Base-by-base conservation (phyloP, 2,329 filamentous ascomycete genomes). In the Coniochaeta hoffmannii region DNA sequence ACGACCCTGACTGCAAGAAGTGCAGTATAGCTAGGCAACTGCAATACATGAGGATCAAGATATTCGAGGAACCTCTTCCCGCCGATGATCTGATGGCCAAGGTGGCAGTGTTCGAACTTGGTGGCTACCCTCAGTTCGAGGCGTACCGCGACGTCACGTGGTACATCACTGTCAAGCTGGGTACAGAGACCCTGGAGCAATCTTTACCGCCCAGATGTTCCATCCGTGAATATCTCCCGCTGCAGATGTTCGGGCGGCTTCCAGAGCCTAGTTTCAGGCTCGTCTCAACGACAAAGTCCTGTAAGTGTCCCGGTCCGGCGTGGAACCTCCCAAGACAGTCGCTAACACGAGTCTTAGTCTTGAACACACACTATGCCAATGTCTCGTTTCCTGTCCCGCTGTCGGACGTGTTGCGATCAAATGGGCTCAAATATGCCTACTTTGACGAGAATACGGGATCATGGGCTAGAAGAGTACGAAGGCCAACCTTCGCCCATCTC, bases 351-450 rank as follows among this genome's bases (percentile, higher is more conserved):
- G 11, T 57, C 0, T n/a, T 38, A 66, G 64, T 70, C 15, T 46
- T 63, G 2, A 61, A 62, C 44, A 77, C 78, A 0, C 81, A 85
- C 59, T 83, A 79, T 57, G 65, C 65, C 0, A 62, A 52, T 1
- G 68, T 69, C 30, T 38, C 51, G 0, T 72, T 83, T 36, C 74
- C 76, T 1, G 69, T 73, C 0, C 59, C 64, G 1, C 61, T 72
- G n/a, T 63, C 67, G 7, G 64, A 71, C 2, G 67, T 85, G 0
- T 73, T 74, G 53, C 67, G 76, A 2, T 72, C 73, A 0, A 77
- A 76, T 52, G 78, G 73, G 0, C 57, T 82, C 10, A 69, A 64
- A 1, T 73, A 78, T 41, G 60, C 63, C 0, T 82, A 82, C 56
- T 81, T 70, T 55, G 81, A 85, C 58, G 56, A 53, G 3, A 7